A percentile compares a stretch with the other conserved stretches of the same genome.
Conservation (phyloP, 1,139 yeast species). For the Pichia inconspicua region DNA sequence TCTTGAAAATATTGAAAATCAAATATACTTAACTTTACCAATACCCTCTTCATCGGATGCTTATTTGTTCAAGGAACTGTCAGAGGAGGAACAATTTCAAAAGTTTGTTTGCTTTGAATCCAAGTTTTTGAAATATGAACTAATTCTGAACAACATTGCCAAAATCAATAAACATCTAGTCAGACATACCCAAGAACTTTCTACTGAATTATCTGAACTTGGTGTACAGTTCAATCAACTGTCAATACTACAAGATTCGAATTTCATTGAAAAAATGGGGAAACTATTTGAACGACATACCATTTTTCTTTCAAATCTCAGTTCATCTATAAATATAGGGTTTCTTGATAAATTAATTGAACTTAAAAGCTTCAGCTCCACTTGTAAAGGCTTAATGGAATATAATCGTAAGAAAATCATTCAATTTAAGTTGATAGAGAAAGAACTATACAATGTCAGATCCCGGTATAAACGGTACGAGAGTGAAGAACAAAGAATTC, state of each 20-base stretch:
- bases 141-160: conserved; percentile 49
- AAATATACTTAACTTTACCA: conserved; percentile 28
- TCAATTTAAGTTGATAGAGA: conserved; percentile 55
- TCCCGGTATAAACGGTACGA: conserved; percentile 37
- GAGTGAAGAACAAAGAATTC: conserved; percentile 36
- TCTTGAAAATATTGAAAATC: conserved; percentile 24
- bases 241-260: conserved; percentile 53
- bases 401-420: conserved; percentile 62
- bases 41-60: conserved; percentile 22
- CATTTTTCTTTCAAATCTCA: conserved; percentile 57
- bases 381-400: conserved; percentile 58
- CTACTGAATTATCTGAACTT: conserved; percentile 60
- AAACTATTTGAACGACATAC: conserved; percentile 72
- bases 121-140: conserved; percentile 49
- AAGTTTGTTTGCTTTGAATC: conserved; percentile 37
- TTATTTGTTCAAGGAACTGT: conserved; percentile 20
- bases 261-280: conserved; percentile 62
- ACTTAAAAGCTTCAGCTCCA: conserved; percentile 66
- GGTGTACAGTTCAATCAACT: conserved; percentile 70
- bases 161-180: conserved; percentile 60
- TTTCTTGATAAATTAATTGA: conserved; percentile 83
- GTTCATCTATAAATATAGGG: conserved; percentile 61
- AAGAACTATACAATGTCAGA: conserved; percentile 42
- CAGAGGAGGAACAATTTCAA: conserved; percentile 24
- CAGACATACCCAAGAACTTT: conserved; percentile 54